These are phyloP conservation scores for Pilobolus umbonatus DNA, from an alignment of 192 early-diverging fungal genomes.

Conservation along the genomic window DNA sequence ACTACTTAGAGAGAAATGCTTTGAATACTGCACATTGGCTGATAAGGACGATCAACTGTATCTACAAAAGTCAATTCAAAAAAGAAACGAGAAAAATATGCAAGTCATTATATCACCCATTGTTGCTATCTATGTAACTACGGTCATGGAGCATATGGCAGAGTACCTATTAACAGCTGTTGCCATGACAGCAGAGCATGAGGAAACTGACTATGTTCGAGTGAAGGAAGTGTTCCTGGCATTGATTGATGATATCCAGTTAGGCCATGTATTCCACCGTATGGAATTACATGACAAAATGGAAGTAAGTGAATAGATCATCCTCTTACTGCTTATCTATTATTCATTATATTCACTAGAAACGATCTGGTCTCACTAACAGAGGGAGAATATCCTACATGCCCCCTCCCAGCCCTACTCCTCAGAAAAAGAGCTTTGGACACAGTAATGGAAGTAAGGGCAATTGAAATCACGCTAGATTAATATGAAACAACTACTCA, in stretches of 20 bases:
- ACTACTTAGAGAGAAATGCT: conserved; percentile 49
- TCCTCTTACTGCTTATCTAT: not conserved
- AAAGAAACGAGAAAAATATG: not conserved
- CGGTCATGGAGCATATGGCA: conserved; percentile 54
- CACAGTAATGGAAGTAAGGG: not conserved
- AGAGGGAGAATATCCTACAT: not conserved
- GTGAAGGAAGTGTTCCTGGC: conserved; percentile 47
- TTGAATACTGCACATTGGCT: conserved; percentile 50
- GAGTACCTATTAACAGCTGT: conserved; percentile 48
- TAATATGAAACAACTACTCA: no score
- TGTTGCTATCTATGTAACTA: conserved; percentile 56
- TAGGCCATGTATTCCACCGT: conserved; percentile 41
- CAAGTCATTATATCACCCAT: conserved; percentile 29
- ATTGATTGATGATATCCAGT: conserved; percentile 47
- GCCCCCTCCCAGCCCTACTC: conserved; percentile 6
- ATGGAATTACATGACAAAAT: conserved; percentile 39
- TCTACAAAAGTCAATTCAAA: conserved; percentile 11
- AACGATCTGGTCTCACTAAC: conserved; percentile 9
- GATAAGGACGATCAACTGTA: conserved; percentile 33
- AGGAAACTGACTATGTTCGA: conserved; percentile 48
- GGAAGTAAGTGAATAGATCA: conserved; percentile 10
- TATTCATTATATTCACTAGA: conserved; percentile 1
- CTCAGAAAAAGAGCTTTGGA: not conserved
- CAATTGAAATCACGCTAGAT: no score
- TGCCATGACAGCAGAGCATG: conserved; percentile 44